phyloP scores from a whole-genome alignment of 1,284 basidiomycete species.

The Coniferiporia sulphurascens region DNA sequence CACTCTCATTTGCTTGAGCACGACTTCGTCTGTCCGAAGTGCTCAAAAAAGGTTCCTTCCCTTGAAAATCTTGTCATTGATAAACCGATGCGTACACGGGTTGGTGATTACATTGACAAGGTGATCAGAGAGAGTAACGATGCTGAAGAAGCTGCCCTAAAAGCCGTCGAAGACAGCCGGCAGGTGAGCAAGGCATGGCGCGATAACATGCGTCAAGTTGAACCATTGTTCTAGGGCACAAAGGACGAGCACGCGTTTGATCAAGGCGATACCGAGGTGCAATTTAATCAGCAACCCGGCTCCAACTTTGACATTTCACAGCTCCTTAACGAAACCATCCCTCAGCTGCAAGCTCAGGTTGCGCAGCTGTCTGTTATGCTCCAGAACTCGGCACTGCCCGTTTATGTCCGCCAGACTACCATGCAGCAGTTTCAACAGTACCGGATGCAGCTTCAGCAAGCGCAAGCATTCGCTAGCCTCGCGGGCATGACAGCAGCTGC shows the following conservation, averaged over 20 bases:
- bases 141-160: conserved; percentile 45
- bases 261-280: conserved; percentile 50
- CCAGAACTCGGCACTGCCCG: conserved; percentile 66
- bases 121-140: conserved; percentile 80
- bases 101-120: conserved; percentile 77
- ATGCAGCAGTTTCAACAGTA: conserved; percentile 73
- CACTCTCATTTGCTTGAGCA: conserved; percentile 87
- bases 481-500: conserved; percentile 29
- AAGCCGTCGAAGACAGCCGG: conserved; percentile 24
- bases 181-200: conserved; percentile 20
- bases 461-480: conserved; percentile 61
- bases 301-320: conserved; percentile 61
- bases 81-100: conserved; percentile 70
- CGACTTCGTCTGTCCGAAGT: conserved; percentile 89
- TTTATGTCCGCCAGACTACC: conserved; percentile 68
- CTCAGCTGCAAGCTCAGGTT: conserved; percentile 76
- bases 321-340: conserved; percentile 65
- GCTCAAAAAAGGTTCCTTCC: conserved; percentile 79
- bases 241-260: conserved; percentile 15
- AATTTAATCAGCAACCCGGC: conserved; percentile 57
- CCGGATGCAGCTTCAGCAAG: conserved; percentile 72
- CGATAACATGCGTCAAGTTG: conserved; percentile 13
- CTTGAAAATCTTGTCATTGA: conserved; percentile 81
- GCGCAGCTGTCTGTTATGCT: conserved; percentile 69
- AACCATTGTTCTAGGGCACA: conserved; percentile 1